Conservation (phyloP, 2,329 filamentous ascomycete species). For the Colletotrichum viniferum region DNA sequence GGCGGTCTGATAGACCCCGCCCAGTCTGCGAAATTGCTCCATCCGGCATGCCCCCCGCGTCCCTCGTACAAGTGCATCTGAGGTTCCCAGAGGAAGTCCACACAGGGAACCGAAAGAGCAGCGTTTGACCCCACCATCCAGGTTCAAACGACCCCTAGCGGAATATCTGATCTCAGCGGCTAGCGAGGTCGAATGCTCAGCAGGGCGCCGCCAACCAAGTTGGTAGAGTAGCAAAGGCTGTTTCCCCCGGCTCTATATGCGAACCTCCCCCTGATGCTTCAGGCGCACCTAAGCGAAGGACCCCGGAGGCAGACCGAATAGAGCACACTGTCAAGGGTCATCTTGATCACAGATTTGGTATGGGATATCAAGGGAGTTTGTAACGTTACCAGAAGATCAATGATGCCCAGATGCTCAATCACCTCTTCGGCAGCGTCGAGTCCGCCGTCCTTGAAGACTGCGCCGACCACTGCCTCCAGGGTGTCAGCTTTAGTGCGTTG, state of each 20-base stretch:
- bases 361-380: background rate
- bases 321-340: background rate
- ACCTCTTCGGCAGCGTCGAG: background rate
- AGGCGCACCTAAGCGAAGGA: background rate
- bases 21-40: background rate
- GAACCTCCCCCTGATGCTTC: rapidly evolving
- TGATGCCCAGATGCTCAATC: background rate
- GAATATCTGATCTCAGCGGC: background rate
- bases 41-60: background rate
- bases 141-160: background rate
- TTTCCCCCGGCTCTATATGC: background rate
- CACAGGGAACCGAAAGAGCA: background rate
- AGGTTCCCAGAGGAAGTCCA: background rate
- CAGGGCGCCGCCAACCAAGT: background rate
- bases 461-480: background rate
- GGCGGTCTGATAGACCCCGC: too few relatives aligned
- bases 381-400: background rate
- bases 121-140: background rate
- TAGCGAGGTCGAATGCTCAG: background rate
- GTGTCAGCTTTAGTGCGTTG: background rate
- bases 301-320: background rate
- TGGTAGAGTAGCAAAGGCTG: background rate
- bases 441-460: background rate
- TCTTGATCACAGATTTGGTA: background rate
- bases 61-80: background rate